phyloP scores from a whole-genome alignment of 805 yeast species.

The Tetrapisispora arboricola region DNA sequence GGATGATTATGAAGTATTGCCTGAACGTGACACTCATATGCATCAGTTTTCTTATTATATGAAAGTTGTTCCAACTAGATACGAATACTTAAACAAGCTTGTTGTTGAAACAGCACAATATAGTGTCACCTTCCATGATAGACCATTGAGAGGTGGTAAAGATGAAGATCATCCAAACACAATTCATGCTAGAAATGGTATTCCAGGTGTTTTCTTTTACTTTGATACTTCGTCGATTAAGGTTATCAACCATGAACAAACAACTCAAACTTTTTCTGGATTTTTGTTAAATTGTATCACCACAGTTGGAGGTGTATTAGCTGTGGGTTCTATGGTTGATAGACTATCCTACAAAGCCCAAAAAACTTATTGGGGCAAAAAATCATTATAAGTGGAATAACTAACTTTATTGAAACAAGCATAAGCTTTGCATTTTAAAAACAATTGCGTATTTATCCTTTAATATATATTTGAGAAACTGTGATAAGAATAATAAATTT shows the following conservation, averaged over 20 bases:
- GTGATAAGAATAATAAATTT: no score
- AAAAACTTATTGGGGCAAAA: conserved; percentile 43
- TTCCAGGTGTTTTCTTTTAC: conserved; percentile 82
- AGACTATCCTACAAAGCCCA: conserved; percentile 86
- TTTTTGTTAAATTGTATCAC: conserved; percentile 76
- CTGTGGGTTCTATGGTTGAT: conserved; percentile 85
- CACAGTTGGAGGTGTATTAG: conserved; percentile 89
- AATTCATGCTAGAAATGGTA: conserved; percentile 71
- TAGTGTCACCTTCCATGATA: conserved; percentile 76
- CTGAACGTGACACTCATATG: conserved; percentile 36
- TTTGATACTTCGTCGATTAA: conserved; percentile 92
- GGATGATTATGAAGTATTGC: conserved; percentile 38
- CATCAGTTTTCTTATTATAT: conserved; percentile 69
- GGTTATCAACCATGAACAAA: conserved; percentile 71
- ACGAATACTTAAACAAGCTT: conserved; percentile 46
- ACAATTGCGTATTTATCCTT: no score
- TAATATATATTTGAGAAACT: no score
- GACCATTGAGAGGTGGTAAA: conserved; percentile 78
- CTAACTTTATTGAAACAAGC: no score
- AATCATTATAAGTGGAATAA: conserved; percentile 8
- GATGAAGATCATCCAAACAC: conserved; percentile 88
- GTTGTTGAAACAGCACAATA: conserved; percentile 77
- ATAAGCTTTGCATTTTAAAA: no score
- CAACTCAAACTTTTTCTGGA: conserved; percentile 64
- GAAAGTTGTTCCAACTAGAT: conserved; percentile 85